These are phyloP conservation scores for Crepidotus variabilis DNA, from an alignment of 768 basidiomycete genomes.

Conservation along the genomic window DNA sequence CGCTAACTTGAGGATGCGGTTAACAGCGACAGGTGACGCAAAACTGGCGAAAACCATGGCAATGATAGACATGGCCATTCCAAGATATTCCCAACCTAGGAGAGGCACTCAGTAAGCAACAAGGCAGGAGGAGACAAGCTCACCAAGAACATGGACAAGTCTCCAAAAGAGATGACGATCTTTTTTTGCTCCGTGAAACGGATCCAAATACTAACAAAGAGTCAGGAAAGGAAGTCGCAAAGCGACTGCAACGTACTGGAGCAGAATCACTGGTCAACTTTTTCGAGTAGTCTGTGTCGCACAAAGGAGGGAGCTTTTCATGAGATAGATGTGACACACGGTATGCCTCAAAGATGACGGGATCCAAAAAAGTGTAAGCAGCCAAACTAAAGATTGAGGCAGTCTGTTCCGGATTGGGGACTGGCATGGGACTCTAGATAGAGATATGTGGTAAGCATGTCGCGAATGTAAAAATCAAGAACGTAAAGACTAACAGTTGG, in stretches of 20 bases:
- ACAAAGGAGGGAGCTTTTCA: slow-evolving; percentile 57
- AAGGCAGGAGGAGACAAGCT: neutral
- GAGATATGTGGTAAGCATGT: neutral
- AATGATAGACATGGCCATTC: slow-evolving; percentile 24
- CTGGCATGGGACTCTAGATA: slow-evolving; percentile 26
- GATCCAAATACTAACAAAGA: slow-evolving; percentile 30
- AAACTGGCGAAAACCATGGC: slow-evolving; percentile 25
- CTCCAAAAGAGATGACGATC: slow-evolving; percentile 42
- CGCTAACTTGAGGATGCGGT: slow-evolving; percentile 26
- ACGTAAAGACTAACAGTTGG: slow-evolving; percentile 29
- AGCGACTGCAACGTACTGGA: slow-evolving; percentile 17
- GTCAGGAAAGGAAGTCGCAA: slow-evolving; percentile 12
- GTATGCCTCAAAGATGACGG: slow-evolving; percentile 40
- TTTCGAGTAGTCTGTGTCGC: slow-evolving; percentile 47
- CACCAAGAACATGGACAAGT: slow-evolving; percentile 34
- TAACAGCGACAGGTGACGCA: slow-evolving; percentile 37
- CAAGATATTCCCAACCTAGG: slow-evolving; percentile 23
- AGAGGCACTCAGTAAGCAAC: neutral
- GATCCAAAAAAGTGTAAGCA: slow-evolving; percentile 54
- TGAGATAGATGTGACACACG: slow-evolving; percentile 39
- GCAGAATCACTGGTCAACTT: slow-evolving; percentile 17
- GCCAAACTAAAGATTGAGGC: slow-evolving; percentile 41
- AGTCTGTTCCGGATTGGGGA: slow-evolving; percentile 47
- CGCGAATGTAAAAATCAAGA: no score
- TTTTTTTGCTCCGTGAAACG: slow-evolving; percentile 32